Conservation (phyloP, 495 filamentous ascomycete species). For the Thozetella sp. region DNA sequence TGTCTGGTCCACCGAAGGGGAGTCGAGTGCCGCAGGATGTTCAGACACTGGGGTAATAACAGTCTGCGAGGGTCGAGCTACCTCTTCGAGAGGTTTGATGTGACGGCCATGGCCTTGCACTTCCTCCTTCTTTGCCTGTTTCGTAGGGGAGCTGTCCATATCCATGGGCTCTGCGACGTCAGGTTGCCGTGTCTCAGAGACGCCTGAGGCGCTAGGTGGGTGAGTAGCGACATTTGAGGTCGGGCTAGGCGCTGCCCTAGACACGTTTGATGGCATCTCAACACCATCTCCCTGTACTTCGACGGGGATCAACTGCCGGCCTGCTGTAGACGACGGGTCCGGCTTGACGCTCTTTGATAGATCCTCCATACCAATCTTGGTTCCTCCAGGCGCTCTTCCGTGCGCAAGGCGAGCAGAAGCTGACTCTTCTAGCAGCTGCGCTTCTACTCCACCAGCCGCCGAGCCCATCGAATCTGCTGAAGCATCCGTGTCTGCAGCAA, state of each 20-base stretch:
- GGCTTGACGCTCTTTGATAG: neutral
- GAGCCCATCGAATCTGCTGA: neutral
- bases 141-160: conserved; percentile 6
- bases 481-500: conserved; percentile 12
- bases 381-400: conserved; percentile 7
- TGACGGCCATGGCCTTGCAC: neutral
- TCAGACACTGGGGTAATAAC: neutral
- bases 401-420: conserved; percentile 21
- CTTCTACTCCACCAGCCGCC: conserved; percentile 30
- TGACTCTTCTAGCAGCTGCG: conserved; percentile 40
- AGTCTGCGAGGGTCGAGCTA: neutral
- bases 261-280: no score
- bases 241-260: no score
- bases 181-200: neutral
- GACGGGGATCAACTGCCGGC: no score
- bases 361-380: no score
- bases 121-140: neutral
- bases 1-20: neutral
- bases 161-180: conserved; percentile 9
- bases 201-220: neutral
- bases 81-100: neutral
- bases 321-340: no score
- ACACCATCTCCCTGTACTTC: no score
- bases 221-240: no score
- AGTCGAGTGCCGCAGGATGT: neutral